Evolutionary conservation across 306 rosid species (phyloP).

Genomic region (Vicia villosa): DNA sequence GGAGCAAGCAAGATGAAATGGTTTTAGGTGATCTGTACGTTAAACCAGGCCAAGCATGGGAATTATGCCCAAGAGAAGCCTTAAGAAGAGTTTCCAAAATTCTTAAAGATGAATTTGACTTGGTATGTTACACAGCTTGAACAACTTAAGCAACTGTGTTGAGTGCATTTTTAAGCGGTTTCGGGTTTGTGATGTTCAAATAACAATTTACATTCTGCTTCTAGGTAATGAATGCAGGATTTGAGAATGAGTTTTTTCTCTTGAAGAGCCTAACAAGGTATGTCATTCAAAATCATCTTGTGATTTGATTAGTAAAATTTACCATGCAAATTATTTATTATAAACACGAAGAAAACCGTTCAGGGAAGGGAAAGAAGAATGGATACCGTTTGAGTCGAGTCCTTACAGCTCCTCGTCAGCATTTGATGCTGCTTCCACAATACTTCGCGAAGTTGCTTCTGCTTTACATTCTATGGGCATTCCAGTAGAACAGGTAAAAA

Average conservation of each 20-base stretch:
- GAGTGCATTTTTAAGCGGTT: not conserved
- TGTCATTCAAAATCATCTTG: conserved; percentile 27
- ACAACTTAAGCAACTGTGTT: not conserved
- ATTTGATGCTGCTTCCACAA: conserved; percentile 71
- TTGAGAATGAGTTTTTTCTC: conserved; percentile 87
- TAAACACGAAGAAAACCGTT: conserved; percentile 20
- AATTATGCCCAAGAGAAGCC: conserved; percentile 87
- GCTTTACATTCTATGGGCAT: conserved; percentile 68
- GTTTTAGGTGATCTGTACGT: conserved; percentile 75
- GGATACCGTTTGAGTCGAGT: conserved; percentile 75
- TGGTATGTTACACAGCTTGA: conserved; percentile 52
- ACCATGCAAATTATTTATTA: conserved; percentile 27
- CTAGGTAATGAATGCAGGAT: conserved; percentile 86
- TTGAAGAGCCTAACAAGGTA: conserved; percentile 73
- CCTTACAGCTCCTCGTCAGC: conserved; percentile 70
- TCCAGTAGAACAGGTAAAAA: conserved; percentile 78
- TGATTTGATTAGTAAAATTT: not conserved
- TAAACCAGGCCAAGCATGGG: conserved; percentile 86
- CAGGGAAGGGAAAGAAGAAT: conserved; percentile 87
- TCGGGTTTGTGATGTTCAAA: not conserved
- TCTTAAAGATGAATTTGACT: conserved; percentile 82
- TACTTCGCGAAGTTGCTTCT: conserved; percentile 61
- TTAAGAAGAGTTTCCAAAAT: conserved; percentile 69
- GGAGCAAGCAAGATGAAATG: conserved; percentile 85
- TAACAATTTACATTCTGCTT: conserved; percentile 29